Evolutionary conservation across 2,329 filamentous ascomycete species (phyloP).

Genomic region (Diaporthe caulivora): DNA sequence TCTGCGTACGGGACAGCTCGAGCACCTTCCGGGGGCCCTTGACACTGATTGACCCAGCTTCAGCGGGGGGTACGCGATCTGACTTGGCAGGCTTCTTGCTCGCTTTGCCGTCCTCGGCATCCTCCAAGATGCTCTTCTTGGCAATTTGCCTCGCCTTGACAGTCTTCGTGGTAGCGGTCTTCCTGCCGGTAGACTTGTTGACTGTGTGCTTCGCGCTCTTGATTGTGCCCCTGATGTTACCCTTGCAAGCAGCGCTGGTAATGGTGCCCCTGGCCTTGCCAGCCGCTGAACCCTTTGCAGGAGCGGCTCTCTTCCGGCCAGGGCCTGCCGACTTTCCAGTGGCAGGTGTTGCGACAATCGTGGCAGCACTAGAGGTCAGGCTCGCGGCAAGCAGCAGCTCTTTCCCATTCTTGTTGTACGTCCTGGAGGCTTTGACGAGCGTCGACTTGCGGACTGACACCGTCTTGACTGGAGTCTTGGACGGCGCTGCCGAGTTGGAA

Average conservation of each 20-base stretch:
- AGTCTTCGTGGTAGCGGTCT: neutral
- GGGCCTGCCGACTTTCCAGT: neutral
- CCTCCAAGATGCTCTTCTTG: conserved; percentile 38
- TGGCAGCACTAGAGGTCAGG: conserved; percentile 30
- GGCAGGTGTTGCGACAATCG: conserved; percentile 20
- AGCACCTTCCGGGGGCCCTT: conserved; percentile 32
- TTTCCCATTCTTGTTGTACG: conserved; percentile 40
- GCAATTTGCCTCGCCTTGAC: conserved; percentile 35
- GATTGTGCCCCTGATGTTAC: conserved; percentile 12
- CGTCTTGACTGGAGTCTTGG: neutral
- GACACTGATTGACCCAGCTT: conserved; percentile 37
- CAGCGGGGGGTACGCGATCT: conserved; percentile 7
- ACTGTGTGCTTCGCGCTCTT: conserved; percentile 31
- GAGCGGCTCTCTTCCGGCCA: conserved; percentile 13
- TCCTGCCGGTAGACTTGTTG: conserved; percentile 29
- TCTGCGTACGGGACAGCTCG: conserved; percentile 34
- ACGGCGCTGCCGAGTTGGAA: conserved; percentile 14
- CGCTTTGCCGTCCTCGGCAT: neutral
- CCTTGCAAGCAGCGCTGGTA: conserved; percentile 24
- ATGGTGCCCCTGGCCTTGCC: conserved; percentile 18
- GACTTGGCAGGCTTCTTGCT: conserved; percentile 24
- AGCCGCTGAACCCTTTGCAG: conserved; percentile 14
- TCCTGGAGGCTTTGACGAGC: conserved; percentile 35
- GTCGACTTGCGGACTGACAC: conserved; percentile 38
- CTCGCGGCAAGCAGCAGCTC: conserved; percentile 38